Conservation (phyloP, 2,329 filamentous ascomycete genomes). For the Alternaria rosae region DNA sequence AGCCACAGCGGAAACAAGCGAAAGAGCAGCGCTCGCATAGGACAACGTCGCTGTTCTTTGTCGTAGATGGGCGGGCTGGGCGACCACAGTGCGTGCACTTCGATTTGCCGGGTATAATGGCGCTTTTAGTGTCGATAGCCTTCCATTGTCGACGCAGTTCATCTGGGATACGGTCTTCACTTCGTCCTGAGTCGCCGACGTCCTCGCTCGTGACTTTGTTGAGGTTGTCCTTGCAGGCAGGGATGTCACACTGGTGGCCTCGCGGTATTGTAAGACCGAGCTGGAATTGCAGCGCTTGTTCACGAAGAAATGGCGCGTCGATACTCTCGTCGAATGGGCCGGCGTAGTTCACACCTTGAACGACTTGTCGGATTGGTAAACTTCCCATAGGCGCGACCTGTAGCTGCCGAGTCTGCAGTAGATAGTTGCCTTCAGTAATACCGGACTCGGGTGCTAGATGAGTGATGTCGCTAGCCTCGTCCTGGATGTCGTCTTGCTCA, state of each 20-base stretch:
- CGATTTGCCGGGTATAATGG: constrained; percentile 34
- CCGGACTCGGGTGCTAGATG: constrained; percentile 32
- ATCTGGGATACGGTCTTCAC: constrained; percentile 53
- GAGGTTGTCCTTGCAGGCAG: constrained; percentile 41
- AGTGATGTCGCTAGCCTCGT: not conserved
- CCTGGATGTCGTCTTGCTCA: constrained; percentile 1
- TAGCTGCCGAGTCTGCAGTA: constrained; percentile 47
- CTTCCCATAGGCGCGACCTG: constrained; percentile 49
- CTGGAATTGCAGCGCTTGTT: constrained; percentile 47
- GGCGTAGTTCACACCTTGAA: constrained; percentile 54
- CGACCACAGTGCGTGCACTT: constrained; percentile 46
- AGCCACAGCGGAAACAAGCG: constrained; percentile 52
- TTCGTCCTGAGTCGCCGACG: constrained; percentile 50
- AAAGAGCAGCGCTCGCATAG: constrained; percentile 55
- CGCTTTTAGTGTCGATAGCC: constrained; percentile 2
- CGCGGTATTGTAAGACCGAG: constrained; percentile 22
- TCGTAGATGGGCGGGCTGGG: constrained; percentile 35
- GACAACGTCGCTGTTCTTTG: not conserved
- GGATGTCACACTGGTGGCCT: constrained; percentile 32
- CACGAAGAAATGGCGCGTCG: constrained; percentile 35
- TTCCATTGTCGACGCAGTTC: constrained; percentile 42
- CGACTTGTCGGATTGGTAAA: constrained; percentile 54
- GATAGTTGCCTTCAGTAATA: constrained; percentile 26
- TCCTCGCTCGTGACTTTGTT: constrained; percentile 48
- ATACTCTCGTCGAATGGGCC: constrained; percentile 47